These are phyloP conservation scores for Colletotrichum higginsianum DNA, from an alignment of 2,329 filamentous ascomycete genomes.

Conservation along the genomic window DNA sequence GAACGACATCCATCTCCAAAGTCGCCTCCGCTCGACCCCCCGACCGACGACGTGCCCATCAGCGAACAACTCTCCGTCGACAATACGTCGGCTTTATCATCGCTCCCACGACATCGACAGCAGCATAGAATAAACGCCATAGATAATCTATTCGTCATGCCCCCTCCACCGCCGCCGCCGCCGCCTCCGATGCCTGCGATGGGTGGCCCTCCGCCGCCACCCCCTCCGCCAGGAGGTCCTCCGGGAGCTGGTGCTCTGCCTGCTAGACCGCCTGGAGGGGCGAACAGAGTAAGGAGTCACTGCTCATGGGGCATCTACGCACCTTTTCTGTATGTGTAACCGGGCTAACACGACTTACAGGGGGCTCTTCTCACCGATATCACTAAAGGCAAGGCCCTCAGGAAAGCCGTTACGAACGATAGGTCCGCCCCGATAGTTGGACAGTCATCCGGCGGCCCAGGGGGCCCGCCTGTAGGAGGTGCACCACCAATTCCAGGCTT, in stretches of 20 bases:
- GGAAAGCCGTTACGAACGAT: constrained; percentile 92
- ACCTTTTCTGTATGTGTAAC: not conserved
- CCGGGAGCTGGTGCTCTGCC: constrained; percentile 65
- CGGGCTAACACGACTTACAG: constrained; percentile 61
- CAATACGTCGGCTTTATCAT: constrained; percentile 1
- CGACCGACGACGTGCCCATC: constrained; percentile 38
- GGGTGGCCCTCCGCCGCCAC: constrained; percentile 75
- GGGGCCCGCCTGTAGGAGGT: constrained; percentile 77
- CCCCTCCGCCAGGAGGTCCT: constrained; percentile 67
- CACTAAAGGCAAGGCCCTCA: constrained; percentile 82
- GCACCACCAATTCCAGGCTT: constrained; percentile 86
- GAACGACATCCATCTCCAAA: constrained; percentile 27
- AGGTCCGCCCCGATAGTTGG: constrained; percentile 84
- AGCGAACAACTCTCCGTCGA: constrained; percentile 24
- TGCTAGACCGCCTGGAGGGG: constrained; percentile 68
- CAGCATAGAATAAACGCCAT: not conserved
- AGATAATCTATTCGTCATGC: constrained; percentile 49
- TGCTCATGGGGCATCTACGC: not conserved
- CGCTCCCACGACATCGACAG: not conserved
- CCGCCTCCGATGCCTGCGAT: constrained; percentile 72
- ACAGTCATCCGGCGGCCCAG: constrained; percentile 66
- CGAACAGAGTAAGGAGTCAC: constrained; percentile 71
- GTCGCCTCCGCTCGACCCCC: constrained; percentile 11
- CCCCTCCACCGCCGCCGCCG: constrained; percentile 79
- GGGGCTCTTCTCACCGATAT: constrained; percentile 92